Evolutionary conservation across 768 basidiomycete genomes (phyloP).

Genomic region (Mycena vulgaris): DNA sequence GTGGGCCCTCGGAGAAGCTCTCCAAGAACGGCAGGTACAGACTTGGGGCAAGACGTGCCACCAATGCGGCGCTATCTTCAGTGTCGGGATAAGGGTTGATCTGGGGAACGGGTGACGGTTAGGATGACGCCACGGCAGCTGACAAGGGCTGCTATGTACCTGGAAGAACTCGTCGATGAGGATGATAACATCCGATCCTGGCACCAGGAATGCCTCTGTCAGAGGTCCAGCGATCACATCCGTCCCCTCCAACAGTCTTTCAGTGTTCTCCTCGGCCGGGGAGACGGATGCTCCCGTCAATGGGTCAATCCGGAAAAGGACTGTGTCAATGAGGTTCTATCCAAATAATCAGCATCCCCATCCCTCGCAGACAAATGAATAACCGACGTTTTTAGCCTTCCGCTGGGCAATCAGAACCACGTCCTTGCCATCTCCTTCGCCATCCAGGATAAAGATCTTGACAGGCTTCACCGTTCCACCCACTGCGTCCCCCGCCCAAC

Average conservation of each 20-base stretch:
- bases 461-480: slow-evolving; percentile 72
- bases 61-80: slow-evolving; percentile 56
- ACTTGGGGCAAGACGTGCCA: slow-evolving; percentile 59
- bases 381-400: slow-evolving; percentile 72
- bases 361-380: neutral
- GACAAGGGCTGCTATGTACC: slow-evolving; percentile 56
- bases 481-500: slow-evolving; percentile 69
- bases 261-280: slow-evolving; percentile 49
- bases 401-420: slow-evolving; percentile 76
- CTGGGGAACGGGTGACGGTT: slow-evolving; percentile 48
- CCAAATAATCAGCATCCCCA: slow-evolving; percentile 16
- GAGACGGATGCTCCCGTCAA: slow-evolving; percentile 79
- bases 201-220: slow-evolving; percentile 72
- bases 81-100: slow-evolving; percentile 80
- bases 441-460: slow-evolving; percentile 71
- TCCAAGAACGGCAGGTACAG: slow-evolving; percentile 73
- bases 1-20: slow-evolving; percentile 56
- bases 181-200: slow-evolving; percentile 66
- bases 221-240: slow-evolving; percentile 74
- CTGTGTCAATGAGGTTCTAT: slow-evolving; percentile 77
- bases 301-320: slow-evolving; percentile 83
- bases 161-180: slow-evolving; percentile 85
- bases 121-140: neutral
- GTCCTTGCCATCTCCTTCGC: slow-evolving; percentile 66
- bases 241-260: slow-evolving; percentile 65